Evolutionary conservation across 345 rosid genomes (phyloP).

Genomic region (Abelmoschus esculentus): DNA sequence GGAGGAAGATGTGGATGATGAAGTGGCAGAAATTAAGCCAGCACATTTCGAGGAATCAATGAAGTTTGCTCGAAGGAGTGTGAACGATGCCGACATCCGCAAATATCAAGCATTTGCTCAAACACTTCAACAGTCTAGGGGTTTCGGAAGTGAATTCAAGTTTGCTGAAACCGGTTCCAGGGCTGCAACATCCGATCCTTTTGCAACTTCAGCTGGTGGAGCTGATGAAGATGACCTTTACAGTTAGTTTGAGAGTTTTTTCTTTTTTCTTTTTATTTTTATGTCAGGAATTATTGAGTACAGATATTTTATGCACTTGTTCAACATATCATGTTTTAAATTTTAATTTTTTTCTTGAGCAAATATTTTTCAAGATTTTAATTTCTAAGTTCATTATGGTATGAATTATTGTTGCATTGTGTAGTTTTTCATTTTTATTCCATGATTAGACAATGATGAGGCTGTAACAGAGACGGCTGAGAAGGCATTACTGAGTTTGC

Average conservation of each 20-base stretch:
- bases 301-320: not conserved
- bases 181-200: conserved; percentile 52
- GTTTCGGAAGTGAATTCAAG: conserved; percentile 76
- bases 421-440: too few relatives aligned
- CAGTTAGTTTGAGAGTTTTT: conserved; percentile 27
- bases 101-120: conserved; percentile 96
- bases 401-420: too few relatives aligned
- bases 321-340: too few relatives aligned
- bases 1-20: conserved; percentile 86
- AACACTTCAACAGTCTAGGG: conserved; percentile 89
- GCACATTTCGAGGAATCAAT: not conserved
- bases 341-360: too few relatives aligned
- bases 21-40: conserved; percentile 29
- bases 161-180: conserved; percentile 44
- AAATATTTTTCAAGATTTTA: too few relatives aligned
- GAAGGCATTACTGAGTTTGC: too few relatives aligned
- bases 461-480: too few relatives aligned
- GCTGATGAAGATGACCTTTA: conserved; percentile 87
- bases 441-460: too few relatives aligned
- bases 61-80: conserved; percentile 1
- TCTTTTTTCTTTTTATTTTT: too few relatives aligned
- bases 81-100: conserved; percentile 42
- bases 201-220: conserved; percentile 54
- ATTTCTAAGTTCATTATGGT: too few relatives aligned
- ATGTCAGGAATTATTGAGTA: too few relatives aligned